Percentiles rank a stretch among this genome's conserved stretches.
Conservation (phyloP, 768 basidiomycete genomes). For the Chalciporus pseudorubinellus region DNA sequence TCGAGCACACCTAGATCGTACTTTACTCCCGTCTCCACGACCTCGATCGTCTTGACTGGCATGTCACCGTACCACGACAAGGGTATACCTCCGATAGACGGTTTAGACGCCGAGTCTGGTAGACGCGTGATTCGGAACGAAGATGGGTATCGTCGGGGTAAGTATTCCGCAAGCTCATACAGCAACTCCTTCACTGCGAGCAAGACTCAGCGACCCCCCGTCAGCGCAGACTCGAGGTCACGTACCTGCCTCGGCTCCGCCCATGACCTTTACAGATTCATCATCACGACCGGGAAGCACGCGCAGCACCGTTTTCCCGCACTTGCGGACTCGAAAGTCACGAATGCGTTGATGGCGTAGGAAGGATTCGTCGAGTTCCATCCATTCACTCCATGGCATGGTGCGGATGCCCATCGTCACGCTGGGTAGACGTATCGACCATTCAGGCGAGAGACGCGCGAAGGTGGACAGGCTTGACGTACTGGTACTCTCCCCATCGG, state of each 20-base stretch:
- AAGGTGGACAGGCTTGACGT: constrained; percentile 23
- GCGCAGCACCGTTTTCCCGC: constrained; percentile 46
- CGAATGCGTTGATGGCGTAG: constrained; percentile 56
- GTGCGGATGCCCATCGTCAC: constrained; percentile 71
- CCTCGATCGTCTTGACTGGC: constrained; percentile 52
- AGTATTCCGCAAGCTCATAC: constrained; percentile 67
- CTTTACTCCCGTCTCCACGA: constrained; percentile 49
- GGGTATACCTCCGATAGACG: constrained; percentile 24
- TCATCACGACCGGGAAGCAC: constrained; percentile 48
- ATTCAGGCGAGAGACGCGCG: no score
- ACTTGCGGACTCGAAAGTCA: constrained; percentile 49
- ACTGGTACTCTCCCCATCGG: constrained; percentile 67
- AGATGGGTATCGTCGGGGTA: constrained; percentile 61
- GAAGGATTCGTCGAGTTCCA: constrained; percentile 68
- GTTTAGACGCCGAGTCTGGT: constrained; percentile 5
- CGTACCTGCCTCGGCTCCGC: constrained; percentile 33
- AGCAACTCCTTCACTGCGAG: constrained; percentile 59
- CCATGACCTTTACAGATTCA: constrained; percentile 33
- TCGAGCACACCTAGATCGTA: constrained; percentile 48
- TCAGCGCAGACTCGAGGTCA: background rate
- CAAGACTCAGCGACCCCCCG: background rate
- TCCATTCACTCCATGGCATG: constrained; percentile 76
- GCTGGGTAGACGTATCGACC: constrained; percentile 39
- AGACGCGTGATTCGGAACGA: constrained; percentile 54
- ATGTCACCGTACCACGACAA: constrained; percentile 43